Percentiles rank a stretch among this genome's conserved stretches.
phyloP scores from a whole-genome alignment of 1,284 basidiomycete species.

The Microbotryum violaceum region DNA sequence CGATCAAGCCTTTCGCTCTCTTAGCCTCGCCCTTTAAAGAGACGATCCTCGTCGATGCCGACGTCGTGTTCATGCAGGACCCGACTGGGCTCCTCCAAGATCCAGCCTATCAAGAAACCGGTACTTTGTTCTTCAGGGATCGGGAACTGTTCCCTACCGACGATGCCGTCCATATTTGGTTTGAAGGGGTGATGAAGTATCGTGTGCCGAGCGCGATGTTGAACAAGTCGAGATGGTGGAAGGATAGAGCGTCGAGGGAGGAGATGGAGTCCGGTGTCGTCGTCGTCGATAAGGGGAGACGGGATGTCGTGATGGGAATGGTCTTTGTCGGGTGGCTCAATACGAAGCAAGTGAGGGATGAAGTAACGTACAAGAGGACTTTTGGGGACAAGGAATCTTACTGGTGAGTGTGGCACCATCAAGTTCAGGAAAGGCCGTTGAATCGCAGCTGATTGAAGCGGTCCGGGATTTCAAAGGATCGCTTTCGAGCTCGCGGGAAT shows the following conservation, averaged over 20 bases:
- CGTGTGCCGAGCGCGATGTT: neutral
- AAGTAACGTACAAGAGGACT: too few relatives aligned
- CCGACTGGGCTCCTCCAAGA: neutral
- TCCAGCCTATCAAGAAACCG: neutral
- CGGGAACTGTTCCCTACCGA: neutral
- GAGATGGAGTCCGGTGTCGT: constrained; percentile 15
- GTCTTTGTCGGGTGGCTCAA: neutral
- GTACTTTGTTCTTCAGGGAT: neutral
- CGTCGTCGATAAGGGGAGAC: constrained; percentile 1
- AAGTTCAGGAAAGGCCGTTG: too few relatives aligned
- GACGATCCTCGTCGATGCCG: neutral
- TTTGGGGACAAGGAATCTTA: too few relatives aligned
- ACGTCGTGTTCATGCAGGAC: constrained; percentile 1
- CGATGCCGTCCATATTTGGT: neutral
- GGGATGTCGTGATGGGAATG: neutral
- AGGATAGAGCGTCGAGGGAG: constrained; percentile 1
- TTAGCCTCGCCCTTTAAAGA: neutral
- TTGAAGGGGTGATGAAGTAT: neutral
- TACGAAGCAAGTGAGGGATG: too few relatives aligned
- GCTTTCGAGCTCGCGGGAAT: too few relatives aligned
- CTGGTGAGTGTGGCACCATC: too few relatives aligned
- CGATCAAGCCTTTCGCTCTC: constrained; percentile 1
- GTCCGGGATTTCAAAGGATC: too few relatives aligned
- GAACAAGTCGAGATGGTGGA: neutral
- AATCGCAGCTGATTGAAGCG: too few relatives aligned